Evolutionary conservation across 768 basidiomycete genomes (phyloP).

Genomic region (Leccinum broughii): DNA sequence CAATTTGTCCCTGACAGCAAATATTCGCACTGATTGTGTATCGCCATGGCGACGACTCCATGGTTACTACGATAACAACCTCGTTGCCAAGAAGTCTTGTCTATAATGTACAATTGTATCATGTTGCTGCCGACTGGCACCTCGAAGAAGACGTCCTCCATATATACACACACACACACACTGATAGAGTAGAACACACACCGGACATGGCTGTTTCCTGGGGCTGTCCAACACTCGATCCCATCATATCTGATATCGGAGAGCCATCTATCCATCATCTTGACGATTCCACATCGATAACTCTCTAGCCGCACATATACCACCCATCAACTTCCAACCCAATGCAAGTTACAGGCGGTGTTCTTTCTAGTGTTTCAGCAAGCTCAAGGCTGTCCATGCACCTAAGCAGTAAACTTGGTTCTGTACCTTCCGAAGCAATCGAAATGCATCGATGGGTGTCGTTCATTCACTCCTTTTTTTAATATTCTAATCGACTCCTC

Average conservation of each 20-base stretch:
- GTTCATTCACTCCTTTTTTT: conserved; percentile 1
- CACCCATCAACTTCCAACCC: neutral
- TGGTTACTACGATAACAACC: neutral
- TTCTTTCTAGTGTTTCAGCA: too few species aligned
- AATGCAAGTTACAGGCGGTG: too few species aligned
- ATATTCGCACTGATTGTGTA: neutral
- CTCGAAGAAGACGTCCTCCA: neutral
- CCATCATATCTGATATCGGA: neutral
- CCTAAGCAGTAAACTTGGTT: too few species aligned
- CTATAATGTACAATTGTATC: too few species aligned
- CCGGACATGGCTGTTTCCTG: neutral
- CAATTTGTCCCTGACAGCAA: neutral
- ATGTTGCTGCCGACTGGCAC: neutral
- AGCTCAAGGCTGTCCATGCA: too few species aligned
- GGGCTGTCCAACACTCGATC: neutral
- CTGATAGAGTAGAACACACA: too few species aligned
- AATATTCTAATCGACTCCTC: conserved; percentile 25
- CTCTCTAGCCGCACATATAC: neutral
- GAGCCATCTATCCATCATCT: neutral
- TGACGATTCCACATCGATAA: neutral
- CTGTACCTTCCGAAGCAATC: neutral
- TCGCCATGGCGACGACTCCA: neutral
- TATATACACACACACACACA: too few species aligned
- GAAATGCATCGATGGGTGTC: too few species aligned
- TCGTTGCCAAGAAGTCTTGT: too few species aligned